phyloP scores from a whole-genome alignment of 139 green algal genomes.

The Tetradesmus obliquus region DNA sequence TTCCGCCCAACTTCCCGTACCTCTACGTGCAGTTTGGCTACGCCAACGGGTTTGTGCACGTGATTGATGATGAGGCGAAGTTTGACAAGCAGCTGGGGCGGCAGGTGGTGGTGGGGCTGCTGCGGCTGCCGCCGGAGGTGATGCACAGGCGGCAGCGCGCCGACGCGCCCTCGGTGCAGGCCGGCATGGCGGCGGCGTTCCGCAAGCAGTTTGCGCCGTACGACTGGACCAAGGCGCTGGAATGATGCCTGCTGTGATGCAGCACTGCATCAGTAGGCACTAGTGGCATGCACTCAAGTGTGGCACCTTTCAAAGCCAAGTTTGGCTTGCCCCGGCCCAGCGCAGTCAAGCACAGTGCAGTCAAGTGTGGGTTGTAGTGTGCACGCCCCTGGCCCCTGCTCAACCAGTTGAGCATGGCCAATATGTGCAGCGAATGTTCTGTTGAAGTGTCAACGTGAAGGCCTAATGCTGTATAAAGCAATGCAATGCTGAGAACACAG shows the following conservation, averaged over 20 bases:
- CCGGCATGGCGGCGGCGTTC: slow-evolving; percentile 80
- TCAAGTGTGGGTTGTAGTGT: neutral
- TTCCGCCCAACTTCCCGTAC: slow-evolving; percentile 97
- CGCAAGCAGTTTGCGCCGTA: slow-evolving; percentile 75
- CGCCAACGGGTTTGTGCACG: slow-evolving; percentile 86
- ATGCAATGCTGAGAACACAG: neutral
- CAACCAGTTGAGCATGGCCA: neutral
- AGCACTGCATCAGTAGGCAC: no score
- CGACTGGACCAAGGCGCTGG: slow-evolving; percentile 91
- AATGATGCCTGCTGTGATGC: slow-evolving; percentile 23
- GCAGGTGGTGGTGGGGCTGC: slow-evolving; percentile 83
- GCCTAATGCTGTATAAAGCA: neutral
- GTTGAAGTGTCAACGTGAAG: neutral
- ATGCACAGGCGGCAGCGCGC: slow-evolving; percentile 64
- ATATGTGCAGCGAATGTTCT: neutral
- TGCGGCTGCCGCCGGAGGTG: slow-evolving; percentile 84
- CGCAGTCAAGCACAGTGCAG: neutral
- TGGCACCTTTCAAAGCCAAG: no score
- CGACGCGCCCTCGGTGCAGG: slow-evolving; percentile 46
- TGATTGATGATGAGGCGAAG: slow-evolving; percentile 93
- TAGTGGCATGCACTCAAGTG: no score
- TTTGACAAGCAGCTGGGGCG: slow-evolving; percentile 86
- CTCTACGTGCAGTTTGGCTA: slow-evolving; percentile 88
- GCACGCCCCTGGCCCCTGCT: no score
- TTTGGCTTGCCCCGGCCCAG: no score